Percentiles rank a stretch among this genome's conserved stretches.
Evolutionary conservation across 768 basidiomycete species (phyloP).

Genomic region (Russula ochroleuca): DNA sequence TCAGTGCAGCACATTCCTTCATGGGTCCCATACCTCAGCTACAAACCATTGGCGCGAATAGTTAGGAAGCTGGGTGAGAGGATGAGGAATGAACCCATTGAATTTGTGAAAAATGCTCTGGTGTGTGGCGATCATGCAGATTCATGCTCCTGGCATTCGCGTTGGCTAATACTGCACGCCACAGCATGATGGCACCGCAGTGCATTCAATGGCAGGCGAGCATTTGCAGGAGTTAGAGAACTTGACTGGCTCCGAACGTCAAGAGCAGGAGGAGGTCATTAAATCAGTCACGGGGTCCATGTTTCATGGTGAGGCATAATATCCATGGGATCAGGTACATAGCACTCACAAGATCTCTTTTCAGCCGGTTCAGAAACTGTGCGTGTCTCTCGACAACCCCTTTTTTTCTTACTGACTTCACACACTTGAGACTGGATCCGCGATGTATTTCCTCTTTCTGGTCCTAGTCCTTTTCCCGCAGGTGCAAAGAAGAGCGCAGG

Average conservation of each 20-base stretch:
- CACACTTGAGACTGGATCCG: conserved; percentile 23
- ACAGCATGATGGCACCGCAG: conserved; percentile 1
- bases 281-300: background rate
- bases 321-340: background rate
- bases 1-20: too few species aligned
- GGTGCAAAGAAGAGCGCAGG: conserved; percentile 30
- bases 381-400: background rate
- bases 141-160: background rate
- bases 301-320: background rate
- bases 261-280: background rate
- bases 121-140: background rate
- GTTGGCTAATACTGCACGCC: background rate
- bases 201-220: background rate
- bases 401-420: background rate
- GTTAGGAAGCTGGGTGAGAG: too few species aligned
- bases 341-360: background rate
- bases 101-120: background rate
- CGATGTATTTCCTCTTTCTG: conserved; percentile 29
- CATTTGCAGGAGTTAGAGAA: background rate
- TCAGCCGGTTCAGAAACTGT: conserved; percentile 30
- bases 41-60: too few species aligned
- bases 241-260: background rate
- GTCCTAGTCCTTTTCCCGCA: conserved; percentile 32
- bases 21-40: too few species aligned
- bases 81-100: too few species aligned